Conservation (phyloP, 179 eudicot species). For the Vitellaria paradoxa region DNA sequence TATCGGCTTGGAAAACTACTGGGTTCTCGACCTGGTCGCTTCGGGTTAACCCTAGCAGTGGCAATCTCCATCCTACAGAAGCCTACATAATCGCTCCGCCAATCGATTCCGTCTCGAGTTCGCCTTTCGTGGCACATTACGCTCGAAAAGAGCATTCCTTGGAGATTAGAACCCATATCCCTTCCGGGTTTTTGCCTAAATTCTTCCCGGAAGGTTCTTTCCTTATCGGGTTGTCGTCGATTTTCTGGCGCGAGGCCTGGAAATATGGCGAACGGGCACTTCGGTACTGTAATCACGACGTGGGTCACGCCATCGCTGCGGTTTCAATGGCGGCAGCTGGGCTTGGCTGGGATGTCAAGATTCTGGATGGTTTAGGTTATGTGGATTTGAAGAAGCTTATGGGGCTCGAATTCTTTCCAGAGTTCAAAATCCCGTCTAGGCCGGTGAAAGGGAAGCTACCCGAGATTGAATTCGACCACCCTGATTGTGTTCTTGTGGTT, state of each 20-base stretch:
- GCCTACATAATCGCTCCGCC: slow-evolving; percentile 70
- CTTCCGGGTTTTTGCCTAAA: slow-evolving; percentile 40
- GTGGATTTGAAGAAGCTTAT: slow-evolving; percentile 62
- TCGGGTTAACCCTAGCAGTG: slow-evolving; percentile 92
- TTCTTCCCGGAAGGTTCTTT: slow-evolving; percentile 53
- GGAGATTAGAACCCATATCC: slow-evolving; percentile 65
- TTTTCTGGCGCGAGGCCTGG: slow-evolving; percentile 98
- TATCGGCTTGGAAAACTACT: slow-evolving; percentile 89
- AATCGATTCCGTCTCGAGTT: slow-evolving; percentile 40
- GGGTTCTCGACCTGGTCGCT: slow-evolving; percentile 86
- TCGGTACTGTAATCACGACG: slow-evolving; percentile 95
- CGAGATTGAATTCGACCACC: slow-evolving; percentile 89
- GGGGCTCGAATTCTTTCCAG: slow-evolving; percentile 48
- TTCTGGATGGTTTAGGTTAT: slow-evolving; percentile 79
- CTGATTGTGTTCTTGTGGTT: slow-evolving; percentile 75
- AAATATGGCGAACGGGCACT: slow-evolving; percentile 93
- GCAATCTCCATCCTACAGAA: slow-evolving; percentile 92
- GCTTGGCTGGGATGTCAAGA: slow-evolving; percentile 91
- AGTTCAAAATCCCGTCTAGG: slow-evolving; percentile 50
- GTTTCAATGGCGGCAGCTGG: slow-evolving; percentile 78
- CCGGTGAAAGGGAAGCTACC: slow-evolving; percentile 68
- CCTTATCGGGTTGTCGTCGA: slow-evolving; percentile 70
- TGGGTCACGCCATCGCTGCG: slow-evolving; percentile 84
- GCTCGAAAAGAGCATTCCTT: slow-evolving; percentile 83
- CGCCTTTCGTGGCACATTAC: slow-evolving; percentile 79